Percentiles rank a stretch among this genome's conserved stretches.
Conservation (phyloP, 345 rosid species). For the Eucalyptus cloeziana region DNA sequence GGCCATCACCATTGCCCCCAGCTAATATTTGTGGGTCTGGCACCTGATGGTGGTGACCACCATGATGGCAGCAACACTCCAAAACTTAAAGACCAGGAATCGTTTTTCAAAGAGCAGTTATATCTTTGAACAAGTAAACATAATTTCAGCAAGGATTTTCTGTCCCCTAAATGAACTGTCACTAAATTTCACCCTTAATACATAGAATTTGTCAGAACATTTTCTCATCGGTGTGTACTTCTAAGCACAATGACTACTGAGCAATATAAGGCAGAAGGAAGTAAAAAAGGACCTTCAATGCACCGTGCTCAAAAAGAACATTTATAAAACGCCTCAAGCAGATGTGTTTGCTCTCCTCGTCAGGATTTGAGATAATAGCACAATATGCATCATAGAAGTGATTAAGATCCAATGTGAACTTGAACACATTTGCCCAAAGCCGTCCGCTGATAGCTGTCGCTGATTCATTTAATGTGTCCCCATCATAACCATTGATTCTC, state of each 20-base stretch:
- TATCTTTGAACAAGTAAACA: not conserved
- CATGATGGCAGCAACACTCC: not conserved
- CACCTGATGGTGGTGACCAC: not conserved
- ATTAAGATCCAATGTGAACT: constrained; percentile 81
- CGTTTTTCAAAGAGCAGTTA: not conserved
- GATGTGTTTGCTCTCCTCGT: constrained; percentile 88
- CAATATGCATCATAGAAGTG: constrained; percentile 87
- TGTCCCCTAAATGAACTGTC: not conserved
- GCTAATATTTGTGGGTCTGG: not conserved
- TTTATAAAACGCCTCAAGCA: constrained; percentile 90
- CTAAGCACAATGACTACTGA: not conserved
- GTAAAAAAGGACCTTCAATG: constrained; percentile 50
- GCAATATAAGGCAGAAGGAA: not conserved
- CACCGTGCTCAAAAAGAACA: constrained; percentile 79
- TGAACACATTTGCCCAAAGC: constrained; percentile 94
- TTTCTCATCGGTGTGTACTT: not conserved
- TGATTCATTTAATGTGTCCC: constrained; percentile 33
- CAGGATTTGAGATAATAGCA: constrained; percentile 95
- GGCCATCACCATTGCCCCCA: not conserved
- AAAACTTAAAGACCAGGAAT: not conserved
- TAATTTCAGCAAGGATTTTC: not conserved
- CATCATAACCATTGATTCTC: constrained; percentile 13
- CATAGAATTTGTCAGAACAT: not conserved
- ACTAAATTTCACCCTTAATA: not conserved
- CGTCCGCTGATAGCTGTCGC: constrained; percentile 54